Conservation (phyloP, 2,329 filamentous ascomycete genomes). For the Apiospora arundinis region DNA sequence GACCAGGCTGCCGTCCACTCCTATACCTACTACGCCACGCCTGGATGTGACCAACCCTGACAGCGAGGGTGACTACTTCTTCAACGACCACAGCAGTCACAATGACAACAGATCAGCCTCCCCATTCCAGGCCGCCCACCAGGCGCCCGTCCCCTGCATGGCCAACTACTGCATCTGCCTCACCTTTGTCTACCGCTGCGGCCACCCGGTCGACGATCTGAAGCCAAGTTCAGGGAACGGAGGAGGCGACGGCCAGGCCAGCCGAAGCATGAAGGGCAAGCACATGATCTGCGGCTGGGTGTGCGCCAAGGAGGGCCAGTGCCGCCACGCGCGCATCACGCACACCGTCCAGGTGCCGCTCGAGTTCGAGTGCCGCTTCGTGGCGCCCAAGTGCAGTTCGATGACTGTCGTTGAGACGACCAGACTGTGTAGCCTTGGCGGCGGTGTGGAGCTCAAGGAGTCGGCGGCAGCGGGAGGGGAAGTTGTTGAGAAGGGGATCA, state of each 20-base stretch:
- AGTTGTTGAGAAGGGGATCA: not conserved
- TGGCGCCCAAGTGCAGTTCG: not conserved
- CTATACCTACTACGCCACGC: not conserved
- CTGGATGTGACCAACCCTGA: not conserved
- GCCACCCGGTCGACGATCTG: slow-evolving; percentile 6
- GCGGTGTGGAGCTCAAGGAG: not conserved
- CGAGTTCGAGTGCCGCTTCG: not conserved
- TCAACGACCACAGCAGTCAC: not conserved
- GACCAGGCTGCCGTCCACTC: not conserved
- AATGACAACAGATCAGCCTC: not conserved
- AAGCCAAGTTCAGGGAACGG: not conserved
- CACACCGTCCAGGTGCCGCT: slow-evolving; percentile 1
- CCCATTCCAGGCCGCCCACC: not conserved
- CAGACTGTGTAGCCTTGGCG: not conserved
- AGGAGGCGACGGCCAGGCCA: not conserved
- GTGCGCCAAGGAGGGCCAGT: slow-evolving; percentile 11
- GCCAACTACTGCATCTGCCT: slow-evolving; percentile 10
- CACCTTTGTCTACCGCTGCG: slow-evolving; percentile 6
- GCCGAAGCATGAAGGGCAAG: slow-evolving; percentile 5
- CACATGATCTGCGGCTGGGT: slow-evolving; percentile 16
- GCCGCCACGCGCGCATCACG: slow-evolving; percentile 4
- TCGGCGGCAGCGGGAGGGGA: not conserved
- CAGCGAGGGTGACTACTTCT: not conserved
- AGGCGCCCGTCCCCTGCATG: not conserved
- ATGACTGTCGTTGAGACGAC: not conserved